These are phyloP conservation scores for Primulina tabacum DNA, from an alignment of 257 asterid genomes.

Conservation along the genomic window DNA sequence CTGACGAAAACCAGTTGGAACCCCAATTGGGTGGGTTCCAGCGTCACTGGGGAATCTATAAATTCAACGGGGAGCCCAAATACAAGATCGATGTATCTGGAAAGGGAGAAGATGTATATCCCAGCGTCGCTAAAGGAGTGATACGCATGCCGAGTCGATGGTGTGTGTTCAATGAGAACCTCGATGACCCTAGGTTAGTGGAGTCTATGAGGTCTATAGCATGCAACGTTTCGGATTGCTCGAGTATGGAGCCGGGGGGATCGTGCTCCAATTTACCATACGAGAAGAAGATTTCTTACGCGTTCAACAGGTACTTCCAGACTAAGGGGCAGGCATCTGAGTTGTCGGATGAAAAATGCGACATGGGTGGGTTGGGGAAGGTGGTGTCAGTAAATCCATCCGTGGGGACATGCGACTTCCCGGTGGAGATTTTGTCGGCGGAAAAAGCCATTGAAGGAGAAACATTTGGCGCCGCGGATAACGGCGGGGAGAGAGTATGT, in stretches of 20 bases:
- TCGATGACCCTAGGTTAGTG: neutral
- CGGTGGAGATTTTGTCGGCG: constrained; percentile 23
- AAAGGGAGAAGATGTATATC: constrained; percentile 29
- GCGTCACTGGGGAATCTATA: constrained; percentile 61
- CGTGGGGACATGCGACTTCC: constrained; percentile 20
- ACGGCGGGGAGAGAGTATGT: neutral
- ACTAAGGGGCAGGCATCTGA: constrained; percentile 26
- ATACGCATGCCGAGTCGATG: constrained; percentile 36
- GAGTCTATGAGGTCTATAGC: neutral
- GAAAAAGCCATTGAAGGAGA: neutral
- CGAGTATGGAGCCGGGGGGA: constrained; percentile 36
- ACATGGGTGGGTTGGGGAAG: constrained; percentile 33
- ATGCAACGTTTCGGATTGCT: constrained; percentile 37
- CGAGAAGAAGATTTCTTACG: constrained; percentile 41
- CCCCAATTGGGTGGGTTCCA: constrained; percentile 25
- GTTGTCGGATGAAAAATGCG: constrained; percentile 19
- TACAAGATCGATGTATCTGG: constrained; percentile 49
- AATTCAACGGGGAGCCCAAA: constrained; percentile 52
- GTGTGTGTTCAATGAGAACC: constrained; percentile 33
- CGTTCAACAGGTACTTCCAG: constrained; percentile 49
- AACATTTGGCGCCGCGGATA: neutral
- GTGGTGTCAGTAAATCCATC: constrained; percentile 36
- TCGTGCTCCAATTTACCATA: constrained; percentile 33
- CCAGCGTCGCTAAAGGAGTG: constrained; percentile 39
- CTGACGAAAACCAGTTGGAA: constrained; percentile 40